phyloP scores from a whole-genome alignment of 2,329 filamentous ascomycete genomes.

The Colletotrichum echinochloae region DNA sequence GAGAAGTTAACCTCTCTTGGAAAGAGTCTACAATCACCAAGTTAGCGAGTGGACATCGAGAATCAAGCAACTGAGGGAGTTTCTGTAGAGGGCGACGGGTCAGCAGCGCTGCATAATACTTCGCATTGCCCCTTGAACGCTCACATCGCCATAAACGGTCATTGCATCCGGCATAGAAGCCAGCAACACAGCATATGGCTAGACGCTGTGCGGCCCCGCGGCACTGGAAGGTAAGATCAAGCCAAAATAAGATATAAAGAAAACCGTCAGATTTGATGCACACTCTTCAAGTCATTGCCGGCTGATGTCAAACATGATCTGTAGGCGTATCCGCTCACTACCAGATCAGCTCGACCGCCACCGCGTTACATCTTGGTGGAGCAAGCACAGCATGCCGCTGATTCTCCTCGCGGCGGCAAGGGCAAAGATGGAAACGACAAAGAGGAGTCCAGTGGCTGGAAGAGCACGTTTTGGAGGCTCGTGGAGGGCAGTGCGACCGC shows the following conservation, averaged over 20 bases:
- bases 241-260: too few species aligned
- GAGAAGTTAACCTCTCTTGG: too few species aligned
- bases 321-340: constrained; percentile 2
- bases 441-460: constrained; percentile 10
- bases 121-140: not conserved
- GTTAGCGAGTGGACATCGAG: not conserved
- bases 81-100: too few species aligned
- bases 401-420: not conserved
- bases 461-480: constrained; percentile 43
- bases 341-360: not conserved
- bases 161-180: not conserved
- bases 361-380: constrained; percentile 11
- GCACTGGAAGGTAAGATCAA: constrained; percentile 8
- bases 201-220: constrained; percentile 3
- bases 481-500: constrained; percentile 47
- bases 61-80: too few species aligned
- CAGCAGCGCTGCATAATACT: too few species aligned
- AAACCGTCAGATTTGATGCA: too few species aligned
- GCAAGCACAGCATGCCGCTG: not conserved
- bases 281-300: not conserved
- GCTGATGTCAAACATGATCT: not conserved
- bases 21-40: not conserved
- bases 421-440: not conserved
- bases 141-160: not conserved
- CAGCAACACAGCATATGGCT: constrained; percentile 1